Percentiles rank a stretch among this genome's conserved stretches.
Conservation (phyloP, 176 grass and related monocot genomes). For the Carex pumila region DNA sequence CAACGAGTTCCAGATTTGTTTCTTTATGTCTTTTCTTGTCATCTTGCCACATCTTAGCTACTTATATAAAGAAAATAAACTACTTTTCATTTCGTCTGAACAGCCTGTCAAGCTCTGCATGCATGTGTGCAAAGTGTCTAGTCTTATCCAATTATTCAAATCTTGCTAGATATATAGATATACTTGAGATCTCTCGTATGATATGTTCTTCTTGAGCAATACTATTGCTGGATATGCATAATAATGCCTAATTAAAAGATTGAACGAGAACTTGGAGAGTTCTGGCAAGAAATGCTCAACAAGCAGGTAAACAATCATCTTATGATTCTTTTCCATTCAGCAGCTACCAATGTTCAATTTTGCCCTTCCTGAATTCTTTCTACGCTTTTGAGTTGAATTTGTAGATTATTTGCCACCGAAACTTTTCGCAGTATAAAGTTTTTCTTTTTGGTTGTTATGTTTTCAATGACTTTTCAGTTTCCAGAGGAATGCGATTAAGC, state of each 20-base stretch:
- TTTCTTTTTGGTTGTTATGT: neutral
- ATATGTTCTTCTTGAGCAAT: neutral
- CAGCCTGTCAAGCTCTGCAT: constrained; percentile 14
- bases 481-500: neutral
- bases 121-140: constrained; percentile 15
- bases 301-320: neutral
- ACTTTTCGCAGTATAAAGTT: neutral
- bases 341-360: neutral
- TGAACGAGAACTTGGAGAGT: neutral
- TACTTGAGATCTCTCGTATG: constrained; percentile 6
- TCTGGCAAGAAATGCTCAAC: neutral
- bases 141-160: constrained; percentile 26
- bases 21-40: neutral
- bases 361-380: neutral
- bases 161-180: constrained; percentile 15
- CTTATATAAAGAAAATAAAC: neutral
- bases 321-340: neutral
- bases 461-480: constrained; percentile 6
- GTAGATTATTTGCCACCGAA: neutral
- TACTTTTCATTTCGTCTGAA: neutral
- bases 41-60: neutral
- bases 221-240: constrained; percentile 1
- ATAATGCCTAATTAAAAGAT: constrained; percentile 3
- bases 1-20: constrained; percentile 11
- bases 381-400: neutral